Base-by-base conservation (phyloP, 2,329 filamentous ascomycete genomes). In the Nemania sp. region DNA sequence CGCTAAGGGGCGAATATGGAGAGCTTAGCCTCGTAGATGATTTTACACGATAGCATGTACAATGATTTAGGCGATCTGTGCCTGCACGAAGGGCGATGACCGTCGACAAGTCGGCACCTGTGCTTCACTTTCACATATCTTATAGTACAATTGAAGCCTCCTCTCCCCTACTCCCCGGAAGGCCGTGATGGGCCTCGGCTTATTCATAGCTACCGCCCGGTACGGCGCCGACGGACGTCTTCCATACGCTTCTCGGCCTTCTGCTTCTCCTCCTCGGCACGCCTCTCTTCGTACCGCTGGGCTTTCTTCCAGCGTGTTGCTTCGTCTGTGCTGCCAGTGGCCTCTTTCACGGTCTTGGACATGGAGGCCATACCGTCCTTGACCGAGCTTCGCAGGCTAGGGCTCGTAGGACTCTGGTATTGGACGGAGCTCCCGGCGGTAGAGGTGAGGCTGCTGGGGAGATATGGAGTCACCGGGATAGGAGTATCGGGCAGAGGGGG, bases 381-480 rank as follows among this genome's bases (percentile, higher is more conserved):
- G 15, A 59, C 7, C 73, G 74, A 2, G 72, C 60, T 60, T 74
- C 65, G 65, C 73, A 78, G 5, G 55, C 63, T 5, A 56, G 63
- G 17, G 49, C 19, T 19, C 14, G 34, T 33, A 7, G 57, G 57
- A 5, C 34, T 43, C 43, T 60, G 48, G 49, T 60, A 60, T 24
- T 49, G 20, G 17, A n/a, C n/a, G n/a, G n/a, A n/a, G n/a, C n/a
- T n/a, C n/a, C n/a, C n/a, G n/a, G n/a, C n/a, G n/a, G n/a, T n/a
- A n/a, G n/a, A n/a, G n/a, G n/a, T n/a, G n/a, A 52, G 4, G 24
- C 39, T 5, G 6, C 6, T 14, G 8, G 30, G 6, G 23, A 24
- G 3, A 1, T 12, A 15, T 1, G 23, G 17, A 6, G 5, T 8
- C 40, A 53, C 41, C 56, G 57, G 23, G 67, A 57, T 12, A 72